A percentile compares a stretch with the other conserved stretches of the same genome.
Conservation (phyloP, 1,139 yeast species). For the Yamadazyma kanchanaburiensis region DNA sequence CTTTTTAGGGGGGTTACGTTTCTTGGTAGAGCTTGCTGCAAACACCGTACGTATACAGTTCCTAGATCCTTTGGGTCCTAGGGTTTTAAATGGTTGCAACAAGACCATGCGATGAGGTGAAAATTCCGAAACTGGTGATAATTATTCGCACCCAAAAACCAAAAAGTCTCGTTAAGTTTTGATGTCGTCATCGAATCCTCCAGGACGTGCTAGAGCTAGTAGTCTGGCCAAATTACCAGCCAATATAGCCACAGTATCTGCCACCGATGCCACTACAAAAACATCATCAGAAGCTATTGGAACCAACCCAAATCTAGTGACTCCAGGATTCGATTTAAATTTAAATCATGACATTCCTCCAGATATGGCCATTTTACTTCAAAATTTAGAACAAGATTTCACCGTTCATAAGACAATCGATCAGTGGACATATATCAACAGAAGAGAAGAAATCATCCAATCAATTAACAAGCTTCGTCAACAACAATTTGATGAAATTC, state of each 20-base stretch:
- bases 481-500: conserved; percentile 20
- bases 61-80: not conserved
- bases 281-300: conserved; percentile 15
- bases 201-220: conserved; percentile 16
- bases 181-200: too few species aligned
- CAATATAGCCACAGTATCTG: conserved; percentile 22
- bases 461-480: conserved; percentile 35
- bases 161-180: too few species aligned
- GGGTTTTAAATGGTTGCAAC: too few species aligned
- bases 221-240: conserved; percentile 16
- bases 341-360: conserved; percentile 41
- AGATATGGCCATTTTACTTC: conserved; percentile 43
- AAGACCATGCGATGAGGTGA: too few species aligned
- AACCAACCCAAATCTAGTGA: conserved; percentile 8
- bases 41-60: not conserved
- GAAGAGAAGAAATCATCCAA: conserved; percentile 46
- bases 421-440: conserved; percentile 48
- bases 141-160: too few species aligned
- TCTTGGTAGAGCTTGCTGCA: too few species aligned
- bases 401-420: conserved; percentile 39
- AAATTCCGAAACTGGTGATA: too few species aligned
- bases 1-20: too few species aligned
- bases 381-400: conserved; percentile 44
- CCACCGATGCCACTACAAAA: conserved; percentile 21
- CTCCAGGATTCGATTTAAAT: conserved; percentile 3